Evolutionary conservation across 352 stramenopile species (phyloP).

Genomic region (Globisporangium rhizosaccharum): DNA sequence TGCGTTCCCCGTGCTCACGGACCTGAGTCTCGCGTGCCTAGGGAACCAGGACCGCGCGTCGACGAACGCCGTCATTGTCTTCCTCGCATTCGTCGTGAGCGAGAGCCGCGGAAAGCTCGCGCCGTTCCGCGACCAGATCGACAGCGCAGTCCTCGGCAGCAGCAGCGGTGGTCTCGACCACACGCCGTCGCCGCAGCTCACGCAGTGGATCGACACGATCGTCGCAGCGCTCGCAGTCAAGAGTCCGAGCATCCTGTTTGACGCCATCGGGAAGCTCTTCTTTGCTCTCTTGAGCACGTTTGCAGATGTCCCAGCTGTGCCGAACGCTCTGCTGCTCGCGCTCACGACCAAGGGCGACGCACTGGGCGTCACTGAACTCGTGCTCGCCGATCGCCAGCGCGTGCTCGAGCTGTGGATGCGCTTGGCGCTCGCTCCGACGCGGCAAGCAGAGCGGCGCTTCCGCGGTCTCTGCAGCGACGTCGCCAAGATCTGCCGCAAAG

Average conservation of each 20-base stretch:
- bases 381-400: conserved; percentile 38
- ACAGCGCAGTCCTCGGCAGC: conserved; percentile 27
- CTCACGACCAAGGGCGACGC: conserved; percentile 26
- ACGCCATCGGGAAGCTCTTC: conserved; percentile 44
- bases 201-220: conserved; percentile 47
- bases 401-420: conserved; percentile 52
- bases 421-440: conserved; percentile 44
- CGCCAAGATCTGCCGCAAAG: conserved; percentile 71
- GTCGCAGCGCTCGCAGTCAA: conserved; percentile 43
- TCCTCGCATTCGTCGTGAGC: conserved; percentile 54
- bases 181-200: conserved; percentile 19
- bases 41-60: conserved; percentile 61
- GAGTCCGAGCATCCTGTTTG: conserved; percentile 53
- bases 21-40: conserved; percentile 53
- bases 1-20: conserved; percentile 54
- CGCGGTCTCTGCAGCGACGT: conserved; percentile 57
- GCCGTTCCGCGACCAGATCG: conserved; percentile 37
- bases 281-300: conserved; percentile 47
- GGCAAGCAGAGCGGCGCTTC: conserved; percentile 50
- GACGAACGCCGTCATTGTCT: conserved; percentile 64
- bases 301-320: conserved; percentile 25
- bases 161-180: conserved; percentile 12
- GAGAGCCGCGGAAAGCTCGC: conserved; percentile 44
- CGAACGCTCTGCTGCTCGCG: conserved; percentile 24
- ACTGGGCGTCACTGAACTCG: conserved; percentile 35